Conservation (phyloP, 2,329 filamentous ascomycete genomes). For the Colletotrichum musae region DNA sequence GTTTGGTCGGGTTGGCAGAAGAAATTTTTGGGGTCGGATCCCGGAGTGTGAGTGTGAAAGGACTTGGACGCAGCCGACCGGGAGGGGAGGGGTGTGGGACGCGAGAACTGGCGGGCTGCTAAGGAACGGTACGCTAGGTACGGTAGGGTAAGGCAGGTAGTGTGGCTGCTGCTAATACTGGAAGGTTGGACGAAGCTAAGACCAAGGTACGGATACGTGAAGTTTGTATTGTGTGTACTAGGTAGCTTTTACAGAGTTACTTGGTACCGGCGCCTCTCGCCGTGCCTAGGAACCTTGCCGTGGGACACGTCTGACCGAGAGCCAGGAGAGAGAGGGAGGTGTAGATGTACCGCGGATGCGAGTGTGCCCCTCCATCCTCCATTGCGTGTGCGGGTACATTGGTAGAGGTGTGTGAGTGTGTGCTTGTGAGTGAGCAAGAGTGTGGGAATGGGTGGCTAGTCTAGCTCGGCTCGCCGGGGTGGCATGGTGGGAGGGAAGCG, state of each 20-base stretch:
- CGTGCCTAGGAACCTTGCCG: constrained; percentile 6
- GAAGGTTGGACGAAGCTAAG: constrained; percentile 5
- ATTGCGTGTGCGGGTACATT: constrained; percentile 5
- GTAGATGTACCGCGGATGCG: constrained; percentile 1
- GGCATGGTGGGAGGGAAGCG: constrained; percentile 15
- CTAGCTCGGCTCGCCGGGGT: constrained; percentile 34
- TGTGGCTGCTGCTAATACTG: not conserved
- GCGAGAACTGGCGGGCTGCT: not conserved
- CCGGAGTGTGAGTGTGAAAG: constrained; percentile 14
- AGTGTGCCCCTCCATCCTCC: constrained; percentile 4
- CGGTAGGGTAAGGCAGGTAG: constrained; percentile 13
- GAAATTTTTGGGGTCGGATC: constrained; percentile 45
- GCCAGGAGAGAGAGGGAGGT: constrained; percentile 16
- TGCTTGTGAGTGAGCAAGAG: constrained; percentile 7
- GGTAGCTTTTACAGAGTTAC: constrained; percentile 21
- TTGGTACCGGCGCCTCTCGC: constrained; percentile 16
- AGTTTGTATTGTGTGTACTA: constrained; percentile 32
- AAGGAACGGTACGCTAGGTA: too few species aligned
- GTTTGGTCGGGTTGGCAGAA: constrained; percentile 38
- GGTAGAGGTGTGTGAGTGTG: not conserved
- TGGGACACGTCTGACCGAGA: constrained; percentile 11
- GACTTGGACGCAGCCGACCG: not conserved
- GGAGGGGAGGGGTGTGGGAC: constrained; percentile 2
- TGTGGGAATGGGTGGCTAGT: constrained; percentile 28
- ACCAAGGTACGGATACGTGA: constrained; percentile 27